Evolutionary conservation across 192 early-diverging fungal species (phyloP).

Genomic region (Geranomyces variabilis): DNA sequence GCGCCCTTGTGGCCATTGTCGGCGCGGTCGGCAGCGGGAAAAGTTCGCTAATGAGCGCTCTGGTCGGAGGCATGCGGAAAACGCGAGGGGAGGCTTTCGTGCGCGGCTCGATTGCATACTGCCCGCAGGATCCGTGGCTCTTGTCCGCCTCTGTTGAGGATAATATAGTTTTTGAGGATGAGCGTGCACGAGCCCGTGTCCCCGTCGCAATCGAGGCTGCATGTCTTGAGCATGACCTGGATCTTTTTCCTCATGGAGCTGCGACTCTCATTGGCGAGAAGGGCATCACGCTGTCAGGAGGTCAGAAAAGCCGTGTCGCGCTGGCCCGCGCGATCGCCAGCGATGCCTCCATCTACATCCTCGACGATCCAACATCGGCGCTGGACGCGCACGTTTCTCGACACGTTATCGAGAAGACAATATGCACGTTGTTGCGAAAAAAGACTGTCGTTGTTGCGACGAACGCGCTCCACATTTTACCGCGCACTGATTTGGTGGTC

Average conservation of each 20-base stretch:
- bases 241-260: conserved; percentile 29
- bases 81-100: conserved; percentile 56
- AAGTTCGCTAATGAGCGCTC: conserved; percentile 73
- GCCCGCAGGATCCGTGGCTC: conserved; percentile 60
- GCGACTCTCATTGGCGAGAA: conserved; percentile 47
- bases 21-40: conserved; percentile 85
- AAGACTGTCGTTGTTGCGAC: conserved; percentile 87
- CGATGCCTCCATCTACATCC: conserved; percentile 66
- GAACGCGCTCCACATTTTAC: conserved; percentile 73
- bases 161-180: background rate
- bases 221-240: conserved; percentile 47
- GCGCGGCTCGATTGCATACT: conserved; percentile 54
- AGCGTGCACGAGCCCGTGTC: background rate
- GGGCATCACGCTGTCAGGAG: conserved; percentile 48
- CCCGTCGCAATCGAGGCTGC: conserved; percentile 27
- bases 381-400: conserved; percentile 49
- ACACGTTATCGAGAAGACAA: conserved; percentile 53
- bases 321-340: conserved; percentile 69
- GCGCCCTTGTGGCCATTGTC: conserved; percentile 73
- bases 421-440: conserved; percentile 30
- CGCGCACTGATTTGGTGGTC: conserved; percentile 70
- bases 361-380: conserved; percentile 69
- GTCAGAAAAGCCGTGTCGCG: conserved; percentile 60
- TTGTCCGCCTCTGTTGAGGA: background rate
- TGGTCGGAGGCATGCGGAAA: conserved; percentile 80